Evolutionary conservation across 2,329 filamentous ascomycete genomes (phyloP), one percentile per base, ranked within the genome.

Genomic region (Tolypocladium cylindrosporum): DNA sequence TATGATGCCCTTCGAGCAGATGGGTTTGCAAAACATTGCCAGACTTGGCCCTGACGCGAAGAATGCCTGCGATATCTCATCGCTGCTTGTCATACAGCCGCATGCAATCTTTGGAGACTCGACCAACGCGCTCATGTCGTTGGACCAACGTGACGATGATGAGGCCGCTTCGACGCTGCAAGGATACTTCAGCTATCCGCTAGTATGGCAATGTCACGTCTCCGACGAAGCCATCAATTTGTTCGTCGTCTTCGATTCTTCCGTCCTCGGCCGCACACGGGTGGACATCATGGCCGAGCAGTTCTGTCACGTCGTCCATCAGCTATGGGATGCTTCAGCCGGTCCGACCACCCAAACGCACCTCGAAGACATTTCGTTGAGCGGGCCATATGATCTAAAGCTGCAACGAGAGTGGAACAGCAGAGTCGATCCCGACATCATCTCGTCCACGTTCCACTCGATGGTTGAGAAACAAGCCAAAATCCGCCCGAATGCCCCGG

Each of bases 1-100:
- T 53, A 61, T 61, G 61, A 61, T 62, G 4, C 57, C 59, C 3
- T 60, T 55, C 42, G 69, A 65, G 54, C 59, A 68, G 19, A 58
- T 65, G n/a, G 65, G 65, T 34, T 57, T 71, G 5, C 62, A 65
- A 16, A 63, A 67, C 54, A 59, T 45, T 79, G 42, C 34, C 36
- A 59, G 52, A 39, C 24, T 60, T 4, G 55, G 59, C 51, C 16
- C 31, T 31, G 57, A 60, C 19, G 57, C 57, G n/a, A 55, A 45
- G 21, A 41, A 57, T 14, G 59, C 57, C 4, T 59, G 59, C 45
- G 42, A 57, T 24, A 55, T 60, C 48, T 50, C 50, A 10, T 55
- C 48, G 36, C 59, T 62, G 43, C 59, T 62, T 52, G 43, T 62
- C 43, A 53, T 62, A 19, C 61, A 61, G 55, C 19, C 60, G 31